phyloP scores from a whole-genome alignment of 2,329 filamentous ascomycete genomes.

The Zymoseptoria crescenta region DNA sequence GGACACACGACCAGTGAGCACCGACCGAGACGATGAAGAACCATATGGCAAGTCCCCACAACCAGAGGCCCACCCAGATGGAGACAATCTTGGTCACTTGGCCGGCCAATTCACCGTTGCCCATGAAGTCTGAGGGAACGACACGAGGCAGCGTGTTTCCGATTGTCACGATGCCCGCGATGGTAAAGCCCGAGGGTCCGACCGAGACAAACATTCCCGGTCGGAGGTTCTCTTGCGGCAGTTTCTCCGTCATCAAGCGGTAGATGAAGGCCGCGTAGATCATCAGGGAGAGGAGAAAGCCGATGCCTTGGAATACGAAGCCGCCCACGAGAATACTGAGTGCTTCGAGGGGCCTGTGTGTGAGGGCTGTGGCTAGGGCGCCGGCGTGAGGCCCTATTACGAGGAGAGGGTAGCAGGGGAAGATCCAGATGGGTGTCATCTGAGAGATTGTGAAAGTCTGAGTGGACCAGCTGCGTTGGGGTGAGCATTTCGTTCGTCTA shows the following conservation, averaged over 20 bases:
- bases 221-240: conserved; percentile 65
- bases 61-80: conserved; percentile 64
- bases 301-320: conserved; percentile 55
- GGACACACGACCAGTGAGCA: conserved; percentile 61
- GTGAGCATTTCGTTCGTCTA: conserved; percentile 1
- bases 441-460: conserved; percentile 65
- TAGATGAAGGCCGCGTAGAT: conserved; percentile 80
- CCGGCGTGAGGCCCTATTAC: conserved; percentile 67
- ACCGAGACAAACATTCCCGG: conserved; percentile 83
- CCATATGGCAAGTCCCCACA: conserved; percentile 77
- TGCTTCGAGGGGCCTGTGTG: conserved; percentile 30
- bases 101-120: conserved; percentile 46
- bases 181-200: conserved; percentile 65
- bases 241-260: conserved; percentile 78
- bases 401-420: conserved; percentile 74
- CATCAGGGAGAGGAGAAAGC: conserved; percentile 62
- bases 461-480: conserved; percentile 49
- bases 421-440: conserved; percentile 86
- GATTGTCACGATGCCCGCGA: conserved; percentile 53
- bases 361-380: conserved; percentile 44
- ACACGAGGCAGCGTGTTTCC: conserved; percentile 42
- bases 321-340: conserved; percentile 53
- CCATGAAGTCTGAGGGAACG: conserved; percentile 49
- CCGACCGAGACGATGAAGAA: conserved; percentile 77
- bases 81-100: conserved; percentile 48